Evolutionary conservation across 1,284 basidiomycete genomes (phyloP).

Genomic region (Tausonia pullulans): DNA sequence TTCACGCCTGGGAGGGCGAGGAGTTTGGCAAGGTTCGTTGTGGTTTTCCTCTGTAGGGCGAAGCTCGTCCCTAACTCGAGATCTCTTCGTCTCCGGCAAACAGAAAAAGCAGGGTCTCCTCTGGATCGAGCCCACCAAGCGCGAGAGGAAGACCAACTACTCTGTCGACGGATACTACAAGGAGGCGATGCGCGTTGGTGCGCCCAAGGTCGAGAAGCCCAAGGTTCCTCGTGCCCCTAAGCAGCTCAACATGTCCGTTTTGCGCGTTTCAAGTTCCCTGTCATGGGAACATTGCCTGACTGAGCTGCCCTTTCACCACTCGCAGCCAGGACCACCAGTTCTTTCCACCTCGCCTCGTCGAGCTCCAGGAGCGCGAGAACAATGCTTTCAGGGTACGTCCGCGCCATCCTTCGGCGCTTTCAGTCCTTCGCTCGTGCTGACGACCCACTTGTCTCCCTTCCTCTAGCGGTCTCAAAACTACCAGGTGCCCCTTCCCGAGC

Average conservation of each 20-base stretch:
- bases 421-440: not conserved
- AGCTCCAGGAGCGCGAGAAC: conserved; percentile 79
- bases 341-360: conserved; percentile 70
- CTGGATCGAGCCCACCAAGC: conserved; percentile 84
- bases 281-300: not conserved
- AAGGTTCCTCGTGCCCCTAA: conserved; percentile 82
- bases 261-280: not conserved
- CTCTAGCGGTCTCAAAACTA: conserved; percentile 56
- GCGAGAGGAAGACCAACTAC: conserved; percentile 92
- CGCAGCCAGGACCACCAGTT: conserved; percentile 92
- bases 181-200: conserved; percentile 68
- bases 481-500: conserved; percentile 56
- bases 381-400: conserved; percentile 59
- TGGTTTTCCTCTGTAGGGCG: not conserved
- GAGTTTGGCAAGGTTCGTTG: conserved; percentile 64
- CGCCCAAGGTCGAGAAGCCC: conserved; percentile 65
- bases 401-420: not conserved
- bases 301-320: not conserved
- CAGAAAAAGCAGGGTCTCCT: conserved; percentile 44
- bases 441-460: not conserved
- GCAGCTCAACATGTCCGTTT: conserved; percentile 63
- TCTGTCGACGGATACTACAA: conserved; percentile 91
- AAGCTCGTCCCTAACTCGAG: no score
- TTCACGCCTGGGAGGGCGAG: conserved; percentile 94
- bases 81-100: conserved; percentile 40